Percentiles rank a stretch among this genome's conserved stretches.
These are phyloP conservation scores for Apiospora saccharicola DNA, from an alignment of 2,329 filamentous ascomycete genomes.

Conservation along the genomic window DNA sequence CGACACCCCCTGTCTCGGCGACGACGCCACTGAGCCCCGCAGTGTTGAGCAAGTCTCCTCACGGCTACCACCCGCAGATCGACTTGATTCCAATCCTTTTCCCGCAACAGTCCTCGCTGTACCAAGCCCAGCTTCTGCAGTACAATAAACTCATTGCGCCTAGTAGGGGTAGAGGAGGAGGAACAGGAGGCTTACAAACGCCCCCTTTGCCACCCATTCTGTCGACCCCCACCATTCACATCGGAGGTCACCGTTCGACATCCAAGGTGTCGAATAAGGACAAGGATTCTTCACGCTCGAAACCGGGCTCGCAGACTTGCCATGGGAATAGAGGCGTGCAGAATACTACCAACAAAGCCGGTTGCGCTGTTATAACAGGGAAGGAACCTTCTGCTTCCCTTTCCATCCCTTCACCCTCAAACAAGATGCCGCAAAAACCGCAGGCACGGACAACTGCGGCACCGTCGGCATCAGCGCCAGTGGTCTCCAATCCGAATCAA, in stretches of 20 bases:
- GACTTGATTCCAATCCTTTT: conserved; percentile 65
- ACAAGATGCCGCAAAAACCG: conserved; percentile 60
- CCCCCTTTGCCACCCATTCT: conserved; percentile 62
- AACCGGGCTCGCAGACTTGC: conserved; percentile 60
- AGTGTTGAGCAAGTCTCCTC: conserved; percentile 35
- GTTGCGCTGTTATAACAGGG: conserved; percentile 67
- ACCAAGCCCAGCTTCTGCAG: conserved; percentile 68
- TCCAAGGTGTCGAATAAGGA: conserved; percentile 68
- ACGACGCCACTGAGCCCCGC: conserved; percentile 17
- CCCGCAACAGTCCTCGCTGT: conserved; percentile 65
- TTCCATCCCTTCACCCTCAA: conserved; percentile 31
- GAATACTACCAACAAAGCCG: conserved; percentile 58
- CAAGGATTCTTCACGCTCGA: conserved; percentile 46
- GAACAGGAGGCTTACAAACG: conserved; percentile 59
- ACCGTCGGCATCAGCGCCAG: conserved; percentile 25
- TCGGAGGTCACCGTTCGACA: conserved; percentile 59
- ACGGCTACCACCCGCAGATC: conserved; percentile 49
- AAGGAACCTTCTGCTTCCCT: conserved; percentile 52
- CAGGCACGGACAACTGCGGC: conserved; percentile 31
- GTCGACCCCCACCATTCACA: conserved; percentile 63
- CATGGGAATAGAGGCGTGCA: conserved; percentile 70
- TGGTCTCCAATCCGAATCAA: background rate
- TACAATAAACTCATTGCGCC: conserved; percentile 72
- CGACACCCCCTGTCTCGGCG: conserved; percentile 19
- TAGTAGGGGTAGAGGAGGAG: conserved; percentile 57